These are phyloP conservation scores for Penicillium sp. DNA, from an alignment of 2,329 filamentous ascomycete species.

Conservation along the genomic window DNA sequence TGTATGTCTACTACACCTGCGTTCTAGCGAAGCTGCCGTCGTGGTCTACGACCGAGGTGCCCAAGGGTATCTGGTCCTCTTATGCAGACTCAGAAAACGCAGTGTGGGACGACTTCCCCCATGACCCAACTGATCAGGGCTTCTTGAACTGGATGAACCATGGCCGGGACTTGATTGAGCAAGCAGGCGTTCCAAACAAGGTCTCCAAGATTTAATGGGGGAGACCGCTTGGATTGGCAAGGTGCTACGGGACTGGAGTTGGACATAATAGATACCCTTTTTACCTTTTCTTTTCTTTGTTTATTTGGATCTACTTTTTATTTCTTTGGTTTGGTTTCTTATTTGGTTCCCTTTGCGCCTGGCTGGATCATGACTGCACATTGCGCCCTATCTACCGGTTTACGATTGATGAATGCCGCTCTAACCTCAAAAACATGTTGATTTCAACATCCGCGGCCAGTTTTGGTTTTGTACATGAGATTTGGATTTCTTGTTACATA, in stretches of 20 bases:
- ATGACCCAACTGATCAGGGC: slow-evolving; percentile 38
- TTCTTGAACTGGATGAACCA: slow-evolving; percentile 43
- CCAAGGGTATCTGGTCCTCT: slow-evolving; percentile 42
- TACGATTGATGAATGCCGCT: slow-evolving; percentile 27
- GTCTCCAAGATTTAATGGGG: slow-evolving; percentile 21
- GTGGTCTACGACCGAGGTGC: slow-evolving; percentile 37
- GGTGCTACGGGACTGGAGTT: slow-evolving; percentile 26
- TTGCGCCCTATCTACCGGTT: not conserved
- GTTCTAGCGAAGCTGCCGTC: slow-evolving; percentile 44
- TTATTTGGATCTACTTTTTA: slow-evolving; percentile 6
- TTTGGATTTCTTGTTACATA: slow-evolving; percentile 10
- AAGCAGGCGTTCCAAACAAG: slow-evolving; percentile 39
- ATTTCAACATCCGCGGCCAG: not conserved
- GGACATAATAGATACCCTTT: slow-evolving; percentile 39
- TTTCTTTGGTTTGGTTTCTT: not conserved
- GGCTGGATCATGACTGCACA: slow-evolving; percentile 14
- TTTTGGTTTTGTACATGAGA: slow-evolving; percentile 16
- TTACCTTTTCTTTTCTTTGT: slow-evolving; percentile 18
- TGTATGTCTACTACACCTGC: slow-evolving; percentile 50
- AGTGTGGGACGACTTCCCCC: slow-evolving; percentile 47
- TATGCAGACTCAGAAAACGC: slow-evolving; percentile 43
- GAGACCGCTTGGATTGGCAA: slow-evolving; percentile 1
- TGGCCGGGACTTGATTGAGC: slow-evolving; percentile 40
- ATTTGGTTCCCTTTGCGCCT: not conserved
- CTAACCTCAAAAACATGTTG: slow-evolving; percentile 2